These are phyloP conservation scores for Tilletia setariae DNA, from an alignment of 1,284 basidiomycete species.

Conservation along the genomic window DNA sequence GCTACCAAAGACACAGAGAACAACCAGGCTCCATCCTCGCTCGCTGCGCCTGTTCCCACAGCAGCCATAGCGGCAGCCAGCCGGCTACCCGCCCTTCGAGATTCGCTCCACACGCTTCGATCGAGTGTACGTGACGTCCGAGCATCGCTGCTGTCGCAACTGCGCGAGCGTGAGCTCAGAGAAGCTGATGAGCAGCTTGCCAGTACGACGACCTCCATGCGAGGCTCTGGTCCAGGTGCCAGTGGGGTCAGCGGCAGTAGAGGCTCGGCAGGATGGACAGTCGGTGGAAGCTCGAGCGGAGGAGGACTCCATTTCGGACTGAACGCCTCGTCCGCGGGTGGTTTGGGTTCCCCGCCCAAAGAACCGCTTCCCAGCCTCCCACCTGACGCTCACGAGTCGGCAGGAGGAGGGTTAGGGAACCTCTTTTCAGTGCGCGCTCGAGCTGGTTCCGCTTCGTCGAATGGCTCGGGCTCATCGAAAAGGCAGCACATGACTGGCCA, in stretches of 20 bases:
- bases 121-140: neutral
- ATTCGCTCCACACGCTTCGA: neutral
- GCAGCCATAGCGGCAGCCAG: neutral
- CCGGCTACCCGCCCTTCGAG: conserved; percentile 7
- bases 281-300: no score
- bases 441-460: neutral
- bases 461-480: neutral
- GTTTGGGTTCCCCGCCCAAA: neutral
- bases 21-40: neutral
- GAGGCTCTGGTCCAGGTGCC: neutral
- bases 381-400: neutral
- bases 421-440: neutral
- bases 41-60: neutral
- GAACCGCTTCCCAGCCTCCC: neutral
- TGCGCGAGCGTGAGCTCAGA: neutral
- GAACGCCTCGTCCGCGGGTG: neutral
- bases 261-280: neutral
- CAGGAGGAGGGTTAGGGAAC: neutral
- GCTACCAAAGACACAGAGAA: neutral
- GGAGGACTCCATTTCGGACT: neutral
- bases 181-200: neutral
- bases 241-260: neutral
- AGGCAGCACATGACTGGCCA: neutral
- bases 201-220: neutral
- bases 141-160: neutral